Conservation (phyloP, 2,329 filamentous ascomycete species). For the Paecilomyces formosus region DNA sequence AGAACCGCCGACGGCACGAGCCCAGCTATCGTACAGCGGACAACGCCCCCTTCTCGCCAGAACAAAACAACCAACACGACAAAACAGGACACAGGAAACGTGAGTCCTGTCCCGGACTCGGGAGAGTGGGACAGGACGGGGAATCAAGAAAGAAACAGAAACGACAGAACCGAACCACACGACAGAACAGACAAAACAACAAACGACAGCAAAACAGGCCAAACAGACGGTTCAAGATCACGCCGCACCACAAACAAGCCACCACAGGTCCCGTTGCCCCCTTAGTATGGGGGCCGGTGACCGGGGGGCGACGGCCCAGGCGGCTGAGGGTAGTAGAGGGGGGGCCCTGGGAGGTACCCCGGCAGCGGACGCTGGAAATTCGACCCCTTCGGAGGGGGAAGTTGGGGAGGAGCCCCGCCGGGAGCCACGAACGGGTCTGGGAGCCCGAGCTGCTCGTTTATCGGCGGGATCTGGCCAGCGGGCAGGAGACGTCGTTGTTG, state of each 20-base stretch:
- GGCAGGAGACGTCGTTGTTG: slow-evolving; percentile 31
- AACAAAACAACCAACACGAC: background rate
- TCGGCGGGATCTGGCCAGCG: slow-evolving; percentile 19
- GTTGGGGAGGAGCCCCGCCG: slow-evolving; percentile 25
- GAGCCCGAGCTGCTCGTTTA: slow-evolving; percentile 24
- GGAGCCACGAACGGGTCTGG: slow-evolving; percentile 31
- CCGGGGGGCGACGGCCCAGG: slow-evolving; percentile 4
- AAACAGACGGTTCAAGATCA: background rate
- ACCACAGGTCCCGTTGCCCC: background rate
- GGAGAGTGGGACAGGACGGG: background rate
- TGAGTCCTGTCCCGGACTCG: background rate
- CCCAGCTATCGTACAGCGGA: background rate
- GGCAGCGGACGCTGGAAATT: slow-evolving; percentile 26
- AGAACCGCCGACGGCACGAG: background rate
- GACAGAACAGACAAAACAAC: background rate
- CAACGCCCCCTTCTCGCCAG: background rate
- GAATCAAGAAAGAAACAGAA: background rate
- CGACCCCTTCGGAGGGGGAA: slow-evolving; percentile 32
- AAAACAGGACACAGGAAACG: background rate
- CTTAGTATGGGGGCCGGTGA: slow-evolving; percentile 11
- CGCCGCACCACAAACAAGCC: background rate
- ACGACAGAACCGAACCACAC: background rate
- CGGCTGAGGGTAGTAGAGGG: slow-evolving; percentile 15
- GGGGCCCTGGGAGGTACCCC: slow-evolving; percentile 16
- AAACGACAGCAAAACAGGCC: background rate